Evolutionary conservation across 164 flowering plant genomes (phyloP), one percentile per base, ranked within the genome.

Genomic region (Platanus orientalis): DNA sequence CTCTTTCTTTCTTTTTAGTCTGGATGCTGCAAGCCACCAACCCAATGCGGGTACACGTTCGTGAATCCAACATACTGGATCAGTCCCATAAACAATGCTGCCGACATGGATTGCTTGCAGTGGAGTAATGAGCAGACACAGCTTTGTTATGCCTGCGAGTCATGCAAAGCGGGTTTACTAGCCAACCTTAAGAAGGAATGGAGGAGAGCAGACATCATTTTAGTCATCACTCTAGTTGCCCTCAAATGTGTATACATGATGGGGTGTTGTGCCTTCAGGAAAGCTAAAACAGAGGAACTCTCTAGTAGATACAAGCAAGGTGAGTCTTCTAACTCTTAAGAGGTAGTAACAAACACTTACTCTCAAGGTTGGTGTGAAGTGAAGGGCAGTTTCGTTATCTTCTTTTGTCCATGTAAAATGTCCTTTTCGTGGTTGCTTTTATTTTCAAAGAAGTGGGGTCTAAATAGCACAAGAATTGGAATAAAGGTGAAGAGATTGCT

Each of bases 21-120:
- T 3, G 96, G 98, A 54, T 92, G 98, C 54, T 92, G 98, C 69
- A 92, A 90, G 81, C 98, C 98, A 44, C 98, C 98, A 9, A 93
- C 97, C 1, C 65, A 68, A 68, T 93, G 98, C 56, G 98, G 96
- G 23, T 93, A 78, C 84, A 88, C 92, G 0, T 93, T 88, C 30
- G 84, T 93, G 57, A 90, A 85, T 60, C 97, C 98, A 2, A 93
- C 97, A 1, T 80, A 86, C 49, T 93, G 98, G 98, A 93, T 93
- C 11, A 87, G 94, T 61, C 98, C 97, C 1, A 93, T 88, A 44
- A 80, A 85, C 83, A 83, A 3, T 0, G 85, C 79, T 0, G 96
- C 90, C 0, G 96, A 88, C 72, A 76, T 78, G 84, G 98, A 90
- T 66, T 93, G 98, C 70, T 55, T 83, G 64, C 68, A 75, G 23